Evolutionary conservation across 2,329 filamentous ascomycete species (phyloP).

Genomic region (Cladophialophora psammophila): DNA sequence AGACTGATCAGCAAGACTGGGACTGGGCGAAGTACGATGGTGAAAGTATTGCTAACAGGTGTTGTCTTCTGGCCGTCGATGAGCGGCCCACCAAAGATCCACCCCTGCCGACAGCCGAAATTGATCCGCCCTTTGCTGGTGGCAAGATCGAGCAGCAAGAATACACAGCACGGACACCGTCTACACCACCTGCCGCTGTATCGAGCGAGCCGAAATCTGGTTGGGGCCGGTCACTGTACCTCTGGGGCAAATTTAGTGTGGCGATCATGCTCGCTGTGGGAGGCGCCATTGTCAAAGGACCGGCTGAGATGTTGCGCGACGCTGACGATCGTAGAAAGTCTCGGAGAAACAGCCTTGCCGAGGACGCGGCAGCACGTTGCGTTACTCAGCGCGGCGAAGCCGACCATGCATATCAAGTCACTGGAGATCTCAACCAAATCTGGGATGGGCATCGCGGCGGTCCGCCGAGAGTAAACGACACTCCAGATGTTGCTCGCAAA

Average conservation of each 20-base stretch:
- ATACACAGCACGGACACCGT: not conserved
- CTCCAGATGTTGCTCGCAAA: constrained; percentile 19
- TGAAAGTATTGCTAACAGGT: constrained; percentile 37
- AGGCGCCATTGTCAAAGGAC: constrained; percentile 57
- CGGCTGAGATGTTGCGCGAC: constrained; percentile 49
- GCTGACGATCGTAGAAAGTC: constrained; percentile 33
- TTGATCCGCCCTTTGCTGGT: not conserved
- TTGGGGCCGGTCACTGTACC: constrained; percentile 44
- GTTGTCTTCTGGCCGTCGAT: constrained; percentile 22
- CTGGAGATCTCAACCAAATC: not conserved
- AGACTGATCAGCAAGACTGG: constrained; percentile 21
- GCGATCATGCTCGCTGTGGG: constrained; percentile 58
- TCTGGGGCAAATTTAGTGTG: constrained; percentile 59
- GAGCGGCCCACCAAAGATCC: not conserved
- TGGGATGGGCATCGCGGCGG: not conserved
- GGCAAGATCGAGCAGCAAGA: constrained; percentile 10
- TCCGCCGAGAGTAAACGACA: not conserved
- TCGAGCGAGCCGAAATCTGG: constrained; percentile 16
- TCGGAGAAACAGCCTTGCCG: constrained; percentile 19
- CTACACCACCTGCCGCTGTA: not conserved
- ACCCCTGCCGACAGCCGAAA: not conserved
- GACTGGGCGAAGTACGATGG: constrained; percentile 39
- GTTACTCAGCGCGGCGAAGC: not conserved
- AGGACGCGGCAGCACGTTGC: not conserved
- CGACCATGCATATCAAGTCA: not conserved